These are phyloP conservation scores for Plasmodium relictum DNA, from an alignment of 169 alveolate species.

Conservation along the genomic window DNA sequence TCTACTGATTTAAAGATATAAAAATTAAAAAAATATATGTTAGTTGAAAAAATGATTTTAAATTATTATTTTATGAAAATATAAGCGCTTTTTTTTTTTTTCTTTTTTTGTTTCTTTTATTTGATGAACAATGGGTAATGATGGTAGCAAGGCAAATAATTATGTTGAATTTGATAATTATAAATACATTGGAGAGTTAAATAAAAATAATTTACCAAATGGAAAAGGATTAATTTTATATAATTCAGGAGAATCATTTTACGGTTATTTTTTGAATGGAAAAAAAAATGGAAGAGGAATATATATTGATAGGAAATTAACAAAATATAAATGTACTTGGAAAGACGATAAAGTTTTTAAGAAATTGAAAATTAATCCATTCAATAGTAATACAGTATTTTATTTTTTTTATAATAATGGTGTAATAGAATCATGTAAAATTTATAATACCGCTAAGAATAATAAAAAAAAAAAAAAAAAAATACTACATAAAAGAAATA, in stretches of 20 bases:
- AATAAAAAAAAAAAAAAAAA: too few species aligned
- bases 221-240: constrained; percentile 50
- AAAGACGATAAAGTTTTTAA: constrained; percentile 1
- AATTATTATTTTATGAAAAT: too few species aligned
- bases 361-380: constrained; percentile 22
- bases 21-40: too few species aligned
- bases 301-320: constrained; percentile 30
- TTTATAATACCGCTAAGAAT: too few species aligned
- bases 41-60: too few species aligned
- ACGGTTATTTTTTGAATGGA: constrained; percentile 35
- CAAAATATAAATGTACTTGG: constrained; percentile 48
- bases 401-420: constrained; percentile 23
- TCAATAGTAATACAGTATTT: constrained; percentile 16
- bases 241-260: constrained; percentile 47
- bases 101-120: background rate
- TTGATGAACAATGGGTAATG: constrained; percentile 37
- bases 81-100: too few species aligned
- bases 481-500: too few species aligned
- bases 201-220: constrained; percentile 23
- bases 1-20: too few species aligned
- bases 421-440: constrained; percentile 6
- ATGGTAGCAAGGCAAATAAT: background rate
- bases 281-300: constrained; percentile 55
- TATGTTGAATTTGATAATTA: constrained; percentile 6
- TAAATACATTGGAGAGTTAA: constrained; percentile 31